Conservation (phyloP, 192 early-diverging fungal genomes). For the Ambispora gerdemannii region DNA sequence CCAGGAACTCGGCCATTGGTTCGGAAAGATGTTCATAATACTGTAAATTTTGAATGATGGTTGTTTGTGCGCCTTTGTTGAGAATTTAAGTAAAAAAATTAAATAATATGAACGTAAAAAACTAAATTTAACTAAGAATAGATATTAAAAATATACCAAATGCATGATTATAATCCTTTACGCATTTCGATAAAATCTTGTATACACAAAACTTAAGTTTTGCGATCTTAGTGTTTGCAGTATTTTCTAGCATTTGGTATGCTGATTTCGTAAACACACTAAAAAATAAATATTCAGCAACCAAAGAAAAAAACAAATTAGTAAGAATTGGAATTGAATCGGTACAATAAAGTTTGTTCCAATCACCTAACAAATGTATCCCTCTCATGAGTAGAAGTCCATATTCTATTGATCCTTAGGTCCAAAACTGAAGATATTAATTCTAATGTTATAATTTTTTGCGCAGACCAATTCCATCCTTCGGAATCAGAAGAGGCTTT, state of each 20-base stretch:
- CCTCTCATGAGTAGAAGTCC: slow-evolving; percentile 67
- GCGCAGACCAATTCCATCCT: slow-evolving; percentile 59
- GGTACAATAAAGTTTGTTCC: not conserved
- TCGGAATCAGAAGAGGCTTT: slow-evolving; percentile 25
- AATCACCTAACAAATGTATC: slow-evolving; percentile 61
- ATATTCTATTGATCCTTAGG: slow-evolving; percentile 66
- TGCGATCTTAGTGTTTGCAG: slow-evolving; percentile 59
- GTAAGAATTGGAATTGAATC: not conserved
- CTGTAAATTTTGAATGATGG: slow-evolving; percentile 78
- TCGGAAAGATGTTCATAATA: slow-evolving; percentile 83
- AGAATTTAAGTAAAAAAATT: not conserved
- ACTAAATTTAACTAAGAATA: not conserved
- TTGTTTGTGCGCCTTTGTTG: slow-evolving; percentile 58
- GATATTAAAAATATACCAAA: slow-evolving; percentile 49
- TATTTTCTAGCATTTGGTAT: slow-evolving; percentile 80
- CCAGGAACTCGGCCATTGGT: slow-evolving; percentile 76
- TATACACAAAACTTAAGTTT: slow-evolving; percentile 60
- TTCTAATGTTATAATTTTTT: slow-evolving; percentile 57
- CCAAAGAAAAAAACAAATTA: too few relatives aligned
- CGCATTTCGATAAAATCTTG: slow-evolving; percentile 69
- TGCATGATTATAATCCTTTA: slow-evolving; percentile 74
- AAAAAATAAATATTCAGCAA: not conserved
- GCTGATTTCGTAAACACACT: slow-evolving; percentile 73
- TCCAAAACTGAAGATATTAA: slow-evolving; percentile 48
- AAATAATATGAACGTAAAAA: not conserved